Evolutionary conservation across 2,329 filamentous ascomycete species (phyloP), one percentile per base, ranked within the genome.

Genomic region (Eutypa lata): DNA sequence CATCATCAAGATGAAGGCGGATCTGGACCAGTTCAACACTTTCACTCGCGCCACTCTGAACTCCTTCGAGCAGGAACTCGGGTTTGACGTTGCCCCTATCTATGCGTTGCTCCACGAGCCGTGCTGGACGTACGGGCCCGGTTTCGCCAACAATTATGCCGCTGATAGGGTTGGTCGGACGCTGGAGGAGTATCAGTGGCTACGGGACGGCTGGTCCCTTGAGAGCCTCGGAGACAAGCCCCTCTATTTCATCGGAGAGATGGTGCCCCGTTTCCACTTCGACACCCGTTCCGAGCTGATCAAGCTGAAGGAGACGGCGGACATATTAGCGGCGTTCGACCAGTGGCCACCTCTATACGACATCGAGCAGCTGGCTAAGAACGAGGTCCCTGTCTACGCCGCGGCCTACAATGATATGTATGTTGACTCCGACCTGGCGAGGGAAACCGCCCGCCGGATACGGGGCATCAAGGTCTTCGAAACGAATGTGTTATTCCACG

Each of bases 321-420:
- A 92, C 8, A 76, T 85, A 21, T 76, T 97, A 24, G 92, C 92
- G 1, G 64, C 76, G 1, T 81, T 82, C 44, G 71, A 79, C 4
- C 80, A 86, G 56, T 97, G 93, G 92, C 82, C 87, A 2, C 73
- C 76, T 0, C 76, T 97, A 4, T 97, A 96, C 68, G 83, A 96
- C 64, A 76, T 83, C 56, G 80, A 82, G 50, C 87, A 89, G 69
- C 76, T 97, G 47, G 80, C 78, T 18, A 81, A 79, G 62, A 97
- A 97, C 63, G 78, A 86, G 53, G 90, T 97, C 0, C 92, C 93
- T 0, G 84, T 96, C 0, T 97, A 94, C 65, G 88, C 91, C 1
- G 90, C 89, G 1, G 88, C 84, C 2, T 97, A 89, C 61, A 88
- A 96, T 57, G 91, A 96, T 67, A 94, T 97, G 89, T 97, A 95